Evolutionary conservation across 208 protist genomes (phyloP), one percentile per base, ranked within the genome.

Genomic region (Leptomonas pyrrhocoris): DNA sequence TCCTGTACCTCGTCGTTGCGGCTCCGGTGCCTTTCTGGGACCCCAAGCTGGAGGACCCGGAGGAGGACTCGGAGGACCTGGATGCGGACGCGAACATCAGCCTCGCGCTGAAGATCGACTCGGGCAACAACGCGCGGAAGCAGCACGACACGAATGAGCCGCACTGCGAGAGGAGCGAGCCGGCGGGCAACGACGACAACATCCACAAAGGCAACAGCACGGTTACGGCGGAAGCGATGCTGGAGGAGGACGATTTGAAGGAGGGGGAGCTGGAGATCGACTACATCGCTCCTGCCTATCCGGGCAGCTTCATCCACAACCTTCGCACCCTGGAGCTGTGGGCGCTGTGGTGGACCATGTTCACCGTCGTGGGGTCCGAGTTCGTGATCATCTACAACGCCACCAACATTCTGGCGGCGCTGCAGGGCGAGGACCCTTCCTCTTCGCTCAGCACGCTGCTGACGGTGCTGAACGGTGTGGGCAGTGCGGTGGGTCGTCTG

Each of bases 261-360:
- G 11, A 21, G 45, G 69, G 77, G 27, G 21, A 65, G 66, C 82
- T 74, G 18, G 80, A 89, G 15, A 65, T 86, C 16, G 85, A 90
- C 68, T 90, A 84, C 76, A 69, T 87, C 49, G 79, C 82, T 4
- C 85, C 85, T 28, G 79, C 85, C 69, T 90, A 88, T 61, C 81
- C 84, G 59, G 76, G 67, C 46, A 67, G 55, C 6, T 90, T 90
- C 70, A 25, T 77, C 12, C 64, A 78, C 27, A 87, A 72, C 68
- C 28, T 79, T 12, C 54, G 59, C 45, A 77, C 80, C 2, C 36
- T 79, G 12, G 30, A 80, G 16, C 62, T 90, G 16, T 90, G 82
- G 81, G 68, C 58, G 15, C 50, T 86, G 25, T 78, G 66, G 49
- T 85, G 77, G 75, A 76, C 77, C 11, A 25, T 84, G 16, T 86